Percentiles rank a stretch among this genome's conserved stretches.
These are phyloP conservation scores for Trypanosoma cruzi DNA, from an alignment of 208 protist genomes.

Conservation along the genomic window DNA sequence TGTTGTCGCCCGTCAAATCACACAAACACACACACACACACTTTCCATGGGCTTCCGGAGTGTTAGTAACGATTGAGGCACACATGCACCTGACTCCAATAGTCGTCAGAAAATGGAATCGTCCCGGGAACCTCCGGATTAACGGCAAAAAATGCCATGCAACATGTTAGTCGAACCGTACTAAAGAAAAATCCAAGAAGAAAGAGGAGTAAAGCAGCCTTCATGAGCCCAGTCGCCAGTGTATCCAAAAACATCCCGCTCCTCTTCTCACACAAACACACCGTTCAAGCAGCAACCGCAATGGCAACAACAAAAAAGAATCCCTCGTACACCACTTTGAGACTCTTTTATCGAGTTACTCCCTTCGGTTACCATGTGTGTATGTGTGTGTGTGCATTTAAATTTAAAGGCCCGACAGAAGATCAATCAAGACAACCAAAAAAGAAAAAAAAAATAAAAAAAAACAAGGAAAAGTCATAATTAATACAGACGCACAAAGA, in stretches of 20 bases:
- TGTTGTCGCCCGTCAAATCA: no score
- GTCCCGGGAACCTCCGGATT: constrained; percentile 43
- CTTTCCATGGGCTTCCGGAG: no score
- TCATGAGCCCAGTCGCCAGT: constrained; percentile 20
- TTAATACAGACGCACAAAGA: background rate
- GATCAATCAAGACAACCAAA: background rate
- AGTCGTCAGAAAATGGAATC: constrained; percentile 44
- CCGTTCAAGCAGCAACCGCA: background rate
- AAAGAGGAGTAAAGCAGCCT: constrained; percentile 43
- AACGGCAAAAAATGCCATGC: constrained; percentile 63
- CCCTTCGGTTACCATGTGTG: background rate
- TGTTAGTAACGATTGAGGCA: constrained; percentile 66
- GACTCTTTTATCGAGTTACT: background rate
- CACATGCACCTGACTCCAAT: constrained; percentile 43
- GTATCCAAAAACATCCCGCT: constrained; percentile 10
- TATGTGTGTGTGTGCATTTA: background rate
- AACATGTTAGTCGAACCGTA: constrained; percentile 71
- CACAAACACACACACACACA: background rate
- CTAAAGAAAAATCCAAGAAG: constrained; percentile 54
- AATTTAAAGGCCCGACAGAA: background rate
- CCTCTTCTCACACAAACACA: background rate
- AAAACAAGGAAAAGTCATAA: background rate
- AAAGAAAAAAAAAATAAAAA: constrained; percentile 12
- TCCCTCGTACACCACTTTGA: background rate
- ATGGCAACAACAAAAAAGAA: constrained; percentile 5